Evolutionary conservation across 2,329 filamentous ascomycete genomes (phyloP).

Genomic region (Exophiala lecanii-corni): DNA sequence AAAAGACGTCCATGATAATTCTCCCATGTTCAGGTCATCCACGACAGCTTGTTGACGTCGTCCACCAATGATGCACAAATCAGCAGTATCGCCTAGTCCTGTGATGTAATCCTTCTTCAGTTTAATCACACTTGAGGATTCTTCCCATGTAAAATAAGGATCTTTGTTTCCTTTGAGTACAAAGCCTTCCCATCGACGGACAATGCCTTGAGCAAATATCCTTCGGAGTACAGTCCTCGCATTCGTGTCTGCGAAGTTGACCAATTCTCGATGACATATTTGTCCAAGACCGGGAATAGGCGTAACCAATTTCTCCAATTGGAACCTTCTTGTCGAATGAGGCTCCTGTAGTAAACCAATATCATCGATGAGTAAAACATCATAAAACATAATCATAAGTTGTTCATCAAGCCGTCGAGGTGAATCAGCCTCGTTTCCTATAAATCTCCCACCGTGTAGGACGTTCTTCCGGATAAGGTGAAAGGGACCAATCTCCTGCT

Average conservation of each 20-base stretch:
- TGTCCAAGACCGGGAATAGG: conserved; percentile 59
- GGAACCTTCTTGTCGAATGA: conserved; percentile 39
- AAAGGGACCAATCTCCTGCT: conserved; percentile 65
- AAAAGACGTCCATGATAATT: conserved; percentile 72
- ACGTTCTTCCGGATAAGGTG: conserved; percentile 80
- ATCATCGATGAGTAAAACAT: conserved; percentile 55
- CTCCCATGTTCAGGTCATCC: conserved; percentile 48
- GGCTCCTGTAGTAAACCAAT: conserved; percentile 46
- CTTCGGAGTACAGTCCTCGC: conserved; percentile 55
- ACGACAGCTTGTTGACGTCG: conserved; percentile 64
- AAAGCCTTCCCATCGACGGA: conserved; percentile 67
- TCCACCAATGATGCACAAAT: conserved; percentile 75
- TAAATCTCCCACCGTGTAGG: conserved; percentile 62
- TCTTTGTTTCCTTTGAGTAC: conserved; percentile 72
- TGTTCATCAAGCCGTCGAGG: conserved; percentile 30
- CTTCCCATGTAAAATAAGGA: conserved; percentile 62
- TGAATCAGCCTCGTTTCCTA: conserved; percentile 67
- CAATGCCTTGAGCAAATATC: conserved; percentile 64
- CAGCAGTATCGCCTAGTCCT: conserved; percentile 73
- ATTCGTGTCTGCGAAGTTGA: conserved; percentile 57
- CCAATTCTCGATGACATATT: conserved; percentile 60
- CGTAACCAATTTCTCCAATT: conserved; percentile 54
- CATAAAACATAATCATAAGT: conserved; percentile 53
- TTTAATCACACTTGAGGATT: conserved; percentile 63
- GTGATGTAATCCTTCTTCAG: conserved; percentile 81